Base-by-base conservation (phyloP, 805 yeast species). In the Candida oleophila region DNA sequence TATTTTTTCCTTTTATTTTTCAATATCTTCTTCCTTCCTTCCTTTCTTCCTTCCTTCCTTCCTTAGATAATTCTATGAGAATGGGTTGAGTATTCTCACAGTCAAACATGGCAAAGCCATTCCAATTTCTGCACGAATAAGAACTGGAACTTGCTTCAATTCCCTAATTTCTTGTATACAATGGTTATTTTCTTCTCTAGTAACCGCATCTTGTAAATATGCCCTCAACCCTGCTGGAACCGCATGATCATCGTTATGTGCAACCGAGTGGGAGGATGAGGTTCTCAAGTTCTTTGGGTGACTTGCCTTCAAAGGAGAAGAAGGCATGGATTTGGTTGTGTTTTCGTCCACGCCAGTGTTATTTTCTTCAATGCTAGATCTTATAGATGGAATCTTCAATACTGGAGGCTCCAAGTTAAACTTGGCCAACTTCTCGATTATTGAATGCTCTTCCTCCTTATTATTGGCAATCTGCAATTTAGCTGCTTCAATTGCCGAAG, bases 81-180 rank as follows among this genome's bases (percentile, higher is more conserved):
- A 92, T 28, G 99, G 99, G 59, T 92, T 92, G 60, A 91, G 73
- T 5, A 92, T 87, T 57, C 96, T 80, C 14, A 94, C 96, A 2
- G 97, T 89, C 56, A 92, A 76, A 64, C 97, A 92, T 15, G 99
- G 99, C 45, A 92, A 74, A 2, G 97, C 92, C 91, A 89, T 89
- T 43, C 97, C 97, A 44, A 90, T 81, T 63, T 91, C 98, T 0
- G 97, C 89, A 57, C 97, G 77, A 52, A 94, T 73, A 50, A 92
- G 71, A 28, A 92, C 82, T 8, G 98, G 98, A 42, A 92, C 85
- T 55, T 82, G 84, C 42, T 77, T 77, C 57, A 91, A 70, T 57
- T 88, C 92, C 51, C 79, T 76, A 43, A 92, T 83, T 59, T 88
- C 96, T 71, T 94, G 98, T 41, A 94, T 78, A 57, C 73, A 75